Percentiles rank a stretch among this genome's conserved stretches.
These are phyloP conservation scores for Microascus cirrosus DNA, from an alignment of 2,329 filamentous ascomycete species.

Conservation along the genomic window DNA sequence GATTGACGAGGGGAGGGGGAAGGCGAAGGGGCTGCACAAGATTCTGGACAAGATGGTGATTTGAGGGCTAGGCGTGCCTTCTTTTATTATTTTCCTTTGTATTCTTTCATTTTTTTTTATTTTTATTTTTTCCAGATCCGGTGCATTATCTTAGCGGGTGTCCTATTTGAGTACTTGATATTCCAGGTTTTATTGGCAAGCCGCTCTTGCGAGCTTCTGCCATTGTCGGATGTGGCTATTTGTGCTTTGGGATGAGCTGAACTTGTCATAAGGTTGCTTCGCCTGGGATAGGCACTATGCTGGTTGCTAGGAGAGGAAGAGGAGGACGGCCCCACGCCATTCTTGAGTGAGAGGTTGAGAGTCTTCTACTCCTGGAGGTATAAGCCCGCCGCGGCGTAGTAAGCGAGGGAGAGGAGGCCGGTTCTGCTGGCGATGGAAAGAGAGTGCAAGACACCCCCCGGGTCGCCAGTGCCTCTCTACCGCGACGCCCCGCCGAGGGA, in stretches of 20 bases:
- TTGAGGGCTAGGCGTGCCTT: not conserved
- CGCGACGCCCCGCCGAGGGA: too few relatives aligned
- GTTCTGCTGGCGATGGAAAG: too few relatives aligned
- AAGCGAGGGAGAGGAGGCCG: too few relatives aligned
- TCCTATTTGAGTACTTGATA: not conserved
- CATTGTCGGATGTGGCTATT: not conserved
- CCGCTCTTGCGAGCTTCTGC: not conserved
- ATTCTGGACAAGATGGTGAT: constrained; percentile 57
- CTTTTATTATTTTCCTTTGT: not conserved
- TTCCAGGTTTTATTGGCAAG: not conserved
- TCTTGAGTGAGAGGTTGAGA: too few relatives aligned
- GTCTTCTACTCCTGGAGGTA: too few relatives aligned
- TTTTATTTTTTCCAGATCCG: not conserved
- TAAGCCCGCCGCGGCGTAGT: too few relatives aligned
- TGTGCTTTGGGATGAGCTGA: not conserved
- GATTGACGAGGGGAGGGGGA: constrained; percentile 50
- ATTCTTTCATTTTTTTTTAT: not conserved
- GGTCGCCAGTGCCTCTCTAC: too few relatives aligned
- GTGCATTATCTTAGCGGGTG: not conserved
- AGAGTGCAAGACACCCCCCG: too few relatives aligned
- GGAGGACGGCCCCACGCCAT: too few relatives aligned
- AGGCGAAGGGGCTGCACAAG: constrained; percentile 45
- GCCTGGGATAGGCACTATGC: too few relatives aligned
- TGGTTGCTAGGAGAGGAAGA: too few relatives aligned
- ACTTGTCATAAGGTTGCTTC: not conserved